Conservation (phyloP, 345 rosid genomes). For the Conringia planisiliqua region DNA sequence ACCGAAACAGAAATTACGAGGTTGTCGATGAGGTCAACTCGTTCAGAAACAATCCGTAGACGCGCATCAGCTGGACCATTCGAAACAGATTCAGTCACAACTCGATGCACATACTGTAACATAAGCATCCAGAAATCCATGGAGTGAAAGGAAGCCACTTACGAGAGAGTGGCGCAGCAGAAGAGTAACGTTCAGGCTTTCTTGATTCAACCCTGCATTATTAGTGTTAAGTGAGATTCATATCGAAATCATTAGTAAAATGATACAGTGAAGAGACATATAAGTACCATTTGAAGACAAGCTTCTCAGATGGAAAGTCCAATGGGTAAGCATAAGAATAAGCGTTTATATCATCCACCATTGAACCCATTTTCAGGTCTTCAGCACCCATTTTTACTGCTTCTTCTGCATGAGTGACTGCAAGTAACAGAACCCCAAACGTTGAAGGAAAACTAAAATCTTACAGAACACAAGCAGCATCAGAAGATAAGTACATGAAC, state of each 20-base stretch:
- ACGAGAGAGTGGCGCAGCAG: conserved; percentile 96
- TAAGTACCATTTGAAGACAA: conserved; percentile 70
- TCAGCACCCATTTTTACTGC: conserved; percentile 34
- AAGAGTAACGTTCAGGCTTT: conserved; percentile 94
- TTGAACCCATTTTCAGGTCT: conserved; percentile 53
- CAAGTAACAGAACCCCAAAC: conserved; percentile 19
- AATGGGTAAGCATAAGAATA: conserved; percentile 72
- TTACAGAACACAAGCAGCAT: not conserved
- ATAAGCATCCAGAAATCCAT: not conserved
- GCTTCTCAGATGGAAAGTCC: conserved; percentile 59
- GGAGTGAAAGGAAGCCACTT: conserved; percentile 31
- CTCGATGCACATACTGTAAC: not conserved
- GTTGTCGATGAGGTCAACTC: conserved; percentile 82
- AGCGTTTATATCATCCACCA: conserved; percentile 80
- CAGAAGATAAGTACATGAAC: not conserved
- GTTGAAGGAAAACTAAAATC: not conserved
- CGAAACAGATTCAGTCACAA: conserved; percentile 15
- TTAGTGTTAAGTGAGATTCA: not conserved
- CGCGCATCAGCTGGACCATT: conserved; percentile 81
- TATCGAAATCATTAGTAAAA: not conserved
- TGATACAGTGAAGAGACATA: not conserved
- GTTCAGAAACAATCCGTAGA: conserved; percentile 83
- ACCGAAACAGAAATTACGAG: conserved; percentile 83
- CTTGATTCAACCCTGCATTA: conserved; percentile 86
- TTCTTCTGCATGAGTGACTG: conserved; percentile 52